Evolutionary conservation across 371 early-diverging fungal genomes (phyloP).

Genomic region (Dichotomocladium elegans): DNA sequence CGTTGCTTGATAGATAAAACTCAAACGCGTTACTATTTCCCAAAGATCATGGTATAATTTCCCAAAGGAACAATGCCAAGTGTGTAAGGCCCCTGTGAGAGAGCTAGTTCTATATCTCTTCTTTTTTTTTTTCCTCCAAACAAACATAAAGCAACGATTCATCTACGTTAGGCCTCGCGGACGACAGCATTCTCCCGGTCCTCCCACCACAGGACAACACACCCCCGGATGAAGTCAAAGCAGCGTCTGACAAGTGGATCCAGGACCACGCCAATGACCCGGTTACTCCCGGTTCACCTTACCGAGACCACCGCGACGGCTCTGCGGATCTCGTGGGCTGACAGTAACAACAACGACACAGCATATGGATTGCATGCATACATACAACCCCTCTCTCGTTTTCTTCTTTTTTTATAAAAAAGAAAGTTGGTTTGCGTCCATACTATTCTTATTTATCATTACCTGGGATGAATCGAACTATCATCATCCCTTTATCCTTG

Average conservation of each 20-base stretch:
- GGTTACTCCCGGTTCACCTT: not conserved
- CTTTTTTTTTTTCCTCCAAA: not conserved
- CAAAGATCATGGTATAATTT: slow-evolving; percentile 1
- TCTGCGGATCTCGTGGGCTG: slow-evolving; percentile 5
- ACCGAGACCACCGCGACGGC: not conserved
- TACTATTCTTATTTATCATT: no score
- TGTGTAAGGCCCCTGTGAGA: not conserved
- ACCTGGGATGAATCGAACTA: no score
- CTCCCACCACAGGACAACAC: not conserved
- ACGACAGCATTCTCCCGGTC: not conserved
- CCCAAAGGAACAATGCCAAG: slow-evolving; percentile 6
- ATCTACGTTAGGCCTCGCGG: not conserved
- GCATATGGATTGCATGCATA: no score
- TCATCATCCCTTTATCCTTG: no score
- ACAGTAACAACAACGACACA: not conserved
- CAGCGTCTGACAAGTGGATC: not conserved
- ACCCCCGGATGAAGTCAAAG: not conserved
- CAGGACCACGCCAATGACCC: not conserved
- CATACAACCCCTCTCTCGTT: no score
- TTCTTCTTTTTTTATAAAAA: no score
- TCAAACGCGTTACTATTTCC: not conserved
- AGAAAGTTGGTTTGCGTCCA: no score
- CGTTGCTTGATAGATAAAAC: not conserved
- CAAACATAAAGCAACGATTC: not conserved
- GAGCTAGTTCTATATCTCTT: not conserved